These are phyloP conservation scores for Pleurotus djamor DNA, from an alignment of 768 basidiomycete species.

Conservation along the genomic window DNA sequence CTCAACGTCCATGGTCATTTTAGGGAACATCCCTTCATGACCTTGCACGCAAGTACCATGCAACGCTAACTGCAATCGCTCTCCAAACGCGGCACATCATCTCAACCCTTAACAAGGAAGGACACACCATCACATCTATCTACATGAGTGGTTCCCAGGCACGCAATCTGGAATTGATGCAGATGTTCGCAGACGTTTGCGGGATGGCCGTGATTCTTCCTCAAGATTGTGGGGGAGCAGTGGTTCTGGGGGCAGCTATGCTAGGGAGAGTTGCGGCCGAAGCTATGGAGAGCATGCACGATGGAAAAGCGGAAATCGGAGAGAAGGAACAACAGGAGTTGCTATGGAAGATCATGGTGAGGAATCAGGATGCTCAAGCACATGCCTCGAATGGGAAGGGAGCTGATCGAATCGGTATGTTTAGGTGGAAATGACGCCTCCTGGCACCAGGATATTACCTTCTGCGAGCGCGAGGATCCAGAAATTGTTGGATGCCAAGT, in stretches of 20 bases:
- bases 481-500: constrained; percentile 85
- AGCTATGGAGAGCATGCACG: constrained; percentile 19
- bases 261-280: constrained; percentile 85
- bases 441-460: constrained; percentile 71
- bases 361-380: constrained; percentile 12
- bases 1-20: not conserved
- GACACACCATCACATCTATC: constrained; percentile 79
- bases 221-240: constrained; percentile 70
- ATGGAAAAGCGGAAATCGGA: constrained; percentile 27
- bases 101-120: constrained; percentile 81
- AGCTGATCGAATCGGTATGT: not conserved
- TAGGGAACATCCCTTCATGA: constrained; percentile 74
- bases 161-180: constrained; percentile 86
- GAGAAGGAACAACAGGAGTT: constrained; percentile 53
- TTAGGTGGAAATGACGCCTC: constrained; percentile 90
- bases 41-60: constrained; percentile 87
- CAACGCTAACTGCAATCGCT: constrained; percentile 90
- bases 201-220: constrained; percentile 83
- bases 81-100: constrained; percentile 95
- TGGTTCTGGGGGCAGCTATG: constrained; percentile 94
- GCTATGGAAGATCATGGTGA: constrained; percentile 92
- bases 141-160: constrained; percentile 96
- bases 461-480: constrained; percentile 60
- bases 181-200: constrained; percentile 85
- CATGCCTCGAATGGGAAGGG: not conserved